Evolutionary conservation across 345 rosid species (phyloP), one percentile per base, ranked within the genome.

Genomic region (Clausena lansium): DNA sequence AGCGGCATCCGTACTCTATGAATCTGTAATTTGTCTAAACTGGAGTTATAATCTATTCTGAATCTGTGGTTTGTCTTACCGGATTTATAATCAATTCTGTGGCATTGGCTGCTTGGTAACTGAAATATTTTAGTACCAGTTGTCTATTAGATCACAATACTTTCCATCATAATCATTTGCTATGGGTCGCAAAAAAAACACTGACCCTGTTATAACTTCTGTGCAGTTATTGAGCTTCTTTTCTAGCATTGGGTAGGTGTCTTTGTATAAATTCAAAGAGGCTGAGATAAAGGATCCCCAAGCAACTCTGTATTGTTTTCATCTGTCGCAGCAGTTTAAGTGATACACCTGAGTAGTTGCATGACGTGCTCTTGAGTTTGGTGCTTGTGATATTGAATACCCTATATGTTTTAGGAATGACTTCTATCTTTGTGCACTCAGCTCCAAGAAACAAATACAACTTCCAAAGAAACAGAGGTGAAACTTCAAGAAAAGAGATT

Each of bases 401-500:
- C 24, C 28, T 22, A 50, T 59, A 22, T 11, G 22, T 69, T 57
- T 57, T 38, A 30, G 10, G 22, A 76, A 22, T 8, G 67, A 28
- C 17, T 32, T 67, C 0, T 11, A 25, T 39, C 58, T 57, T 70
- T 2, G 14, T 57, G 61, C 76, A 60, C 62, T 50, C 84, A 89
- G 94, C 90, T 89, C 59, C 92, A 85, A 82, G 92, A 86, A 75
- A 71, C 84, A 19, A 86, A 82, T 77, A 85, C 85, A 30, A 70
- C 85, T 70, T 77, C 89, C 7, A 89, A 90, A 58, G 91, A 89
- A 77, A 85, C 87, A 35, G 91, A 87, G 73, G 90, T 89, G 67
- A 91, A 87, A 76, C 87, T 89, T 78, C 94, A 89, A 84, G 92
- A 85, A 33, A 10, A 85, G 84, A 79, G 88, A 89, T 28, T 91